Percentiles rank a stretch among this genome's conserved stretches.
Evolutionary conservation across 2,329 filamentous ascomycete genomes (phyloP).

Genomic region (Aplosporella prunicola): DNA sequence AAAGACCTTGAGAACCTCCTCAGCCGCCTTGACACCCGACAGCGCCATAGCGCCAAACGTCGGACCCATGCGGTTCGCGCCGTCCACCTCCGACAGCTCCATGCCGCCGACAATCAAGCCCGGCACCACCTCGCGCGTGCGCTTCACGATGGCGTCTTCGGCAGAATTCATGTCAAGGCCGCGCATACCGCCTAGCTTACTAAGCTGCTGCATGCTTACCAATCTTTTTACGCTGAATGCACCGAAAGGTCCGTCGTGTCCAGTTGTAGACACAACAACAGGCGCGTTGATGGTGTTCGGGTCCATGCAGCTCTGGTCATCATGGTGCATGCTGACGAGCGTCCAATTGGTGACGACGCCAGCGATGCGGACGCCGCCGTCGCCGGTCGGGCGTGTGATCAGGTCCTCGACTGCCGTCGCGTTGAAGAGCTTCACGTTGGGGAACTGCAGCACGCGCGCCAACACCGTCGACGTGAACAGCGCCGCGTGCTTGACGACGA

Average conservation of each 20-base stretch:
- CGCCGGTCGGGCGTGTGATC: constrained; percentile 59
- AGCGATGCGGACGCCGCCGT: constrained; percentile 57
- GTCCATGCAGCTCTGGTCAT: constrained; percentile 92
- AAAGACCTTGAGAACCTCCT: constrained; percentile 71
- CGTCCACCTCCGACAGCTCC: constrained; percentile 85
- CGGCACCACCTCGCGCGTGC: constrained; percentile 77
- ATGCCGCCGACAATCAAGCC: constrained; percentile 90
- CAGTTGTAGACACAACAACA: constrained; percentile 78
- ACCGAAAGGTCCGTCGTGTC: constrained; percentile 83
- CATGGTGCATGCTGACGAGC: constrained; percentile 75
- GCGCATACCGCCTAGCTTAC: constrained; percentile 83
- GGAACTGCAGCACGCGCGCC: constrained; percentile 71
- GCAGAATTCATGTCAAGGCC: constrained; percentile 86
- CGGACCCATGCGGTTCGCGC: constrained; percentile 83
- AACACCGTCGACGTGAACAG: constrained; percentile 85
- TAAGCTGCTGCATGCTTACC: constrained; percentile 75
- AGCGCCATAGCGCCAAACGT: constrained; percentile 87
- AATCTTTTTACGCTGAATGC: constrained; percentile 87
- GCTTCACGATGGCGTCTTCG: constrained; percentile 89
- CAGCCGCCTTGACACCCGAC: constrained; percentile 80
- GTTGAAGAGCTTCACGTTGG: constrained; percentile 95
- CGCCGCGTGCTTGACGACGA: constrained; percentile 89
- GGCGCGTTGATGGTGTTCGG: constrained; percentile 95
- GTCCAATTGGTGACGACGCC: constrained; percentile 97
- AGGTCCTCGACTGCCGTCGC: constrained; percentile 87